Conservation (phyloP, 441 rosid species). For the Pelargonium citronellum region DNA sequence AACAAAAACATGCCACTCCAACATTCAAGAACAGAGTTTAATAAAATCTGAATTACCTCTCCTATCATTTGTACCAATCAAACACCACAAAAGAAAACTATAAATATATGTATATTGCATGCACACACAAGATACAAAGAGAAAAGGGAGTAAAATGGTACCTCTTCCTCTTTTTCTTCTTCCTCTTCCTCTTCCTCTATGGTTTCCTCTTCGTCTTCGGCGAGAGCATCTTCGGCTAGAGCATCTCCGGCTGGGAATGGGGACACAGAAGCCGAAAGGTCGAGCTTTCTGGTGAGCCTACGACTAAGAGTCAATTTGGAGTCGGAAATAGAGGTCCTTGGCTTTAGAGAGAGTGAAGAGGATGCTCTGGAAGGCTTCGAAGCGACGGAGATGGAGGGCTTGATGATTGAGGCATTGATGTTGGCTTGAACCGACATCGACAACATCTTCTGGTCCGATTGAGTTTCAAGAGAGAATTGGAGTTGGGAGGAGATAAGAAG, state of each 20-base stretch:
- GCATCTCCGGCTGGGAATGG: not conserved
- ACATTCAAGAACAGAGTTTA: too few relatives aligned
- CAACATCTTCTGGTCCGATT: not conserved
- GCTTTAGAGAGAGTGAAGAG: not conserved
- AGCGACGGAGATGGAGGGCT: not conserved
- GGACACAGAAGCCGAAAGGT: not conserved
- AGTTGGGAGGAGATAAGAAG: too few relatives aligned
- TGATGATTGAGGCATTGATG: not conserved
- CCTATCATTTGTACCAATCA: too few relatives aligned
- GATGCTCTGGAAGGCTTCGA: not conserved
- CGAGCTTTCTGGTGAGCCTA: not conserved
- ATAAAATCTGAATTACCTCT: too few relatives aligned
- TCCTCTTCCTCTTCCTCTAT: not conserved
- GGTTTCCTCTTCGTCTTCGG: not conserved
- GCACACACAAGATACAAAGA: too few relatives aligned
- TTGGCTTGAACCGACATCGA: conserved; percentile 2
- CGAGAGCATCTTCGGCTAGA: not conserved
- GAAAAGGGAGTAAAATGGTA: not conserved
- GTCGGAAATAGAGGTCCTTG: not conserved
- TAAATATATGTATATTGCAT: too few relatives aligned
- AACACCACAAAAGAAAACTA: too few relatives aligned
- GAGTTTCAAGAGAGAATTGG: not conserved
- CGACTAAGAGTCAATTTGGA: not conserved
- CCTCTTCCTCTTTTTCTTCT: not conserved
- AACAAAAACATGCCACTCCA: too few relatives aligned